Percentiles rank a stretch among this genome's conserved stretches.
phyloP scores from a whole-genome alignment of 768 basidiomycete species.

The Strobilomyces dryophilus region DNA sequence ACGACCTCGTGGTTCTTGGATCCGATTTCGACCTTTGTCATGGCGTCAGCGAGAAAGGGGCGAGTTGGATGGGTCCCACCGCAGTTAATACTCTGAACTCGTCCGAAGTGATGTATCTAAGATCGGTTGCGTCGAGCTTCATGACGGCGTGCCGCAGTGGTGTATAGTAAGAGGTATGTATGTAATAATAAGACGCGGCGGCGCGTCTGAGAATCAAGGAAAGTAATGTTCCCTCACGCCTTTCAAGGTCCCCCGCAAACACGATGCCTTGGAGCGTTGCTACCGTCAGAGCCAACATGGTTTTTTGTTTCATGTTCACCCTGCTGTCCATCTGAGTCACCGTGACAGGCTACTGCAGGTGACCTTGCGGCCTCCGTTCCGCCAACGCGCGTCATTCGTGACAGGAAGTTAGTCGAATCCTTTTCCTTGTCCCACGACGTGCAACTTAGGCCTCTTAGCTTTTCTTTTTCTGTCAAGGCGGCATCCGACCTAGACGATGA shows the following conservation, averaged over 20 bases:
- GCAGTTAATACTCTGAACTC: conserved; percentile 97
- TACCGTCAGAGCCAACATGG: conserved; percentile 34
- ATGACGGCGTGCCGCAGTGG: conserved; percentile 35
- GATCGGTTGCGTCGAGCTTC: conserved; percentile 93
- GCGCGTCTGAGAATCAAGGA: no score
- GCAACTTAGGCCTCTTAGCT: conserved; percentile 7
- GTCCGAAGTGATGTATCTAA: conserved; percentile 87
- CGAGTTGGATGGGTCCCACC: conserved; percentile 36
- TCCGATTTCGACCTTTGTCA: conserved; percentile 85
- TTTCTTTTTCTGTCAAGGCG: conserved; percentile 21
- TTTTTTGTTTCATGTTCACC: conserved; percentile 8
- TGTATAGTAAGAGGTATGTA: conserved; percentile 1
- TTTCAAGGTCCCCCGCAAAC: not conserved
- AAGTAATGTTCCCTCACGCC: not conserved
- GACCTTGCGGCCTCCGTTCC: conserved; percentile 19
- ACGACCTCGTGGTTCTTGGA: conserved; percentile 98
- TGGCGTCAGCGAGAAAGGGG: conserved; percentile 1
- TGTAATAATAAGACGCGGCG: no score
- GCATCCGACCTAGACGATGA: conserved; percentile 33
- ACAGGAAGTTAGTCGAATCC: conserved; percentile 13
- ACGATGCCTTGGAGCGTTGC: conserved; percentile 18
- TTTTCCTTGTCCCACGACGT: not conserved
- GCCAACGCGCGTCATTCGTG: conserved; percentile 2
- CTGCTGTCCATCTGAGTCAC: not conserved
- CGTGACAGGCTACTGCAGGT: conserved; percentile 22